Percentiles rank a stretch among this genome's conserved stretches.
phyloP scores from a whole-genome alignment of 2,329 filamentous ascomycete species.

The Podosphaera xanthii region DNA sequence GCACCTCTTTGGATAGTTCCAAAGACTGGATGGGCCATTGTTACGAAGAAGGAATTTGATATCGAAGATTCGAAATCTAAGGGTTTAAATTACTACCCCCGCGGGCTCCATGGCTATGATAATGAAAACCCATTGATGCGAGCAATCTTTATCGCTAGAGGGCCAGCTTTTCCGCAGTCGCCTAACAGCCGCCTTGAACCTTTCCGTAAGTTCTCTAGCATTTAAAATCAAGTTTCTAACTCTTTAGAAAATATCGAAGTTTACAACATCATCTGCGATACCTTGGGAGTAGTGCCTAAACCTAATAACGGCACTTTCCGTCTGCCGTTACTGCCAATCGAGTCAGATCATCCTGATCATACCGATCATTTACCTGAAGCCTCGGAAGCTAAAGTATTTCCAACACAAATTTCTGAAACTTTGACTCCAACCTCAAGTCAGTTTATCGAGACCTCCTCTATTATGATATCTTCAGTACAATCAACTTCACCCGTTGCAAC shows the following conservation, averaged over 20 bases:
- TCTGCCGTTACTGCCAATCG: slow-evolving; percentile 31
- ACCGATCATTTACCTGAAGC: slow-evolving; percentile 29
- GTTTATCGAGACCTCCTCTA: background rate
- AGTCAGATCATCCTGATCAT: slow-evolving; percentile 27
- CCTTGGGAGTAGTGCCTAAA: slow-evolving; percentile 45
- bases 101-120: slow-evolving; percentile 83
- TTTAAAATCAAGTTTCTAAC: background rate
- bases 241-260: slow-evolving; percentile 69
- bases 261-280: slow-evolving; percentile 87
- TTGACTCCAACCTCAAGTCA: background rate
- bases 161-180: slow-evolving; percentile 73
- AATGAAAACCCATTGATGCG: slow-evolving; percentile 88
- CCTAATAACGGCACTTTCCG: slow-evolving; percentile 77
- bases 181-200: slow-evolving; percentile 56
- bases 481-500: too few relatives aligned
- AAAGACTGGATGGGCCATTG: slow-evolving; percentile 79
- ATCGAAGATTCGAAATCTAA: slow-evolving; percentile 41
- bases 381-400: slow-evolving; percentile 17
- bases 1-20: slow-evolving; percentile 89
- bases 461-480: background rate
- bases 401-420: background rate
- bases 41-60: slow-evolving; percentile 57
- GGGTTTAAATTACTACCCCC: slow-evolving; percentile 49
- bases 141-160: slow-evolving; percentile 79
- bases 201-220: slow-evolving; percentile 43